Conservation (phyloP, 1,139 yeast genomes). For the Hansenula sp. region DNA sequence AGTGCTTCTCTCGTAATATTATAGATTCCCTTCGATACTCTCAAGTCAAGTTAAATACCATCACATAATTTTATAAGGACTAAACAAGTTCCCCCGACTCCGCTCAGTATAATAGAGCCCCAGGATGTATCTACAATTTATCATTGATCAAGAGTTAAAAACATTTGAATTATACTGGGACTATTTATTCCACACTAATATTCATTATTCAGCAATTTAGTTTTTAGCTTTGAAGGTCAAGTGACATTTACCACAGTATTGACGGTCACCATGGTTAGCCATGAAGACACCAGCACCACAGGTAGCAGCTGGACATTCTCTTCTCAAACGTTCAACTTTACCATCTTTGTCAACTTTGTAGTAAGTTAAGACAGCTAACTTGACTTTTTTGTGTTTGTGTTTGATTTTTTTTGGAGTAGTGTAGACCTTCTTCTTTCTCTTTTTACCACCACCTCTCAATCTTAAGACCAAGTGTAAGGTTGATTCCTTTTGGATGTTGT, state of each 20-base stretch:
- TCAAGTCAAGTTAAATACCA: too few relatives aligned
- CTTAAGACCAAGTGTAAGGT: conserved; percentile 96
- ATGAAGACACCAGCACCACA: conserved; percentile 99
- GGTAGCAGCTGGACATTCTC: conserved; percentile 90
- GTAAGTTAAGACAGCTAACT: conserved; percentile 98
- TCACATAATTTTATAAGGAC: too few relatives aligned
- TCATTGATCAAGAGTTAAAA: too few relatives aligned
- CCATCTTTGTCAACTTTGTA: conserved; percentile 99
- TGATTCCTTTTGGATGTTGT: conserved; percentile 99
- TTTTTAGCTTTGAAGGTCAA: conserved; percentile 65
- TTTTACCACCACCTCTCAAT: conserved; percentile 99
- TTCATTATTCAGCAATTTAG: conserved; percentile 10
- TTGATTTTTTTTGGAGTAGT: conserved; percentile 99
- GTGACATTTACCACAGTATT: conserved; percentile 99
- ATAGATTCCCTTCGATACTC: too few relatives aligned
- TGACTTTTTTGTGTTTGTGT: conserved; percentile 99
- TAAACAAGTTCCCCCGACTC: too few relatives aligned
- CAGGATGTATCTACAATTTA: too few relatives aligned
- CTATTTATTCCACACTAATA: background rate
- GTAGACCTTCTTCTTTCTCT: conserved; percentile 99
- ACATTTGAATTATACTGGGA: too few relatives aligned
- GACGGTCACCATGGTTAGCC: conserved; percentile 99
- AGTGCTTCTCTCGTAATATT: too few relatives aligned
- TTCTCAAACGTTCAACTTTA: conserved; percentile 97
- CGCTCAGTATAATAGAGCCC: too few relatives aligned